Conservation (phyloP, 768 basidiomycete species). For the Phaeotremella fagi region DNA sequence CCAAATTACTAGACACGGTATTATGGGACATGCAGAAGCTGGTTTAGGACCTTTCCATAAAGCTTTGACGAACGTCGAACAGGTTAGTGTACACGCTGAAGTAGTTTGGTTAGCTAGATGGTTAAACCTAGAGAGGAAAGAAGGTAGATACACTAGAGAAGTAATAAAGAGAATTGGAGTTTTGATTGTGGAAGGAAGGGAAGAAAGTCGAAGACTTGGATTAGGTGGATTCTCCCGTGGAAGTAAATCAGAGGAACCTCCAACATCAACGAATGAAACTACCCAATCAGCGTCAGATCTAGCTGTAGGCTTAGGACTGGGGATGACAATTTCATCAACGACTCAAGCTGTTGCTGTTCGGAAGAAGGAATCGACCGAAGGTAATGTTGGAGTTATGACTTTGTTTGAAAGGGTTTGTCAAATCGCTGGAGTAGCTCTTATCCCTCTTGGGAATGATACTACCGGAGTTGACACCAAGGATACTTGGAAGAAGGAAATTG, state of each 20-base stretch:
- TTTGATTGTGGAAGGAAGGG: conserved; percentile 70
- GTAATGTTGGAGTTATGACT: conserved; percentile 74
- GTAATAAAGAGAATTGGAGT: conserved; percentile 78
- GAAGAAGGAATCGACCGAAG: conserved; percentile 66
- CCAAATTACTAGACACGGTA: conserved; percentile 64
- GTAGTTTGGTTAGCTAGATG: conserved; percentile 71
- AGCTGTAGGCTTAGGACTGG: conserved; percentile 31
- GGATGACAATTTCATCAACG: conserved; percentile 10
- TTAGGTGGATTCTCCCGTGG: conserved; percentile 11
- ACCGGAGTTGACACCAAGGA: conserved; percentile 24
- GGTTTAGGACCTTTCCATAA: conserved; percentile 83
- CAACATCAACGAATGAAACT: not conserved
- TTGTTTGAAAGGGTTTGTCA: conserved; percentile 70
- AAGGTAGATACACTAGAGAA: conserved; percentile 79
- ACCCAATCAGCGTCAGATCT: conserved; percentile 8
- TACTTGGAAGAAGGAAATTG: conserved; percentile 17
- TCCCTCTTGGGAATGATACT: conserved; percentile 17
- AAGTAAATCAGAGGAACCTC: not conserved
- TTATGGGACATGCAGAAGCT: conserved; percentile 63
- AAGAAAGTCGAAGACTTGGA: conserved; percentile 54
- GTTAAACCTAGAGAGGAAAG: conserved; percentile 80
- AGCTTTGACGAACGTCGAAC: conserved; percentile 70
- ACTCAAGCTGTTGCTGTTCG: conserved; percentile 58
- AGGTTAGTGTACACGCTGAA: conserved; percentile 64
- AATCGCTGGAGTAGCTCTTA: conserved; percentile 75